phyloP scores from a whole-genome alignment of 495 filamentous ascomycete species.

The Tetracladium marchalianum region DNA sequence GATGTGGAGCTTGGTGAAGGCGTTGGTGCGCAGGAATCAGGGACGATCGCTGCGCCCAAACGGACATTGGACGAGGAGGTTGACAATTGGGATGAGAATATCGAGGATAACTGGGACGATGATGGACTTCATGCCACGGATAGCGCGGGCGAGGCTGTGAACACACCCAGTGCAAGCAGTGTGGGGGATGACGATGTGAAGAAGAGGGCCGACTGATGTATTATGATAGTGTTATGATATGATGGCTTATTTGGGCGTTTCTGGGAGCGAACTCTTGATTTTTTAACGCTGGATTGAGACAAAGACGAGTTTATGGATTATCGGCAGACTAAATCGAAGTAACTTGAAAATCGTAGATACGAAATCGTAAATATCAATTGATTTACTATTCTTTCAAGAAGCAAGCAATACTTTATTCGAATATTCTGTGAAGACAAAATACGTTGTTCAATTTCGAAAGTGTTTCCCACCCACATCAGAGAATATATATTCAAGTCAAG shows the following conservation, averaged over 20 bases:
- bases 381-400: no score
- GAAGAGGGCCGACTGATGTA: slow-evolving; percentile 17
- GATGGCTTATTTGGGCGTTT: slow-evolving; percentile 10
- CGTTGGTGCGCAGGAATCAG: slow-evolving; percentile 47
- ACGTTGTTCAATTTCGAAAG: no score
- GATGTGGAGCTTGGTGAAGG: slow-evolving; percentile 48
- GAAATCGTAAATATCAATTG: no score
- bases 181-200: slow-evolving; percentile 18
- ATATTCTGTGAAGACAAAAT: no score
- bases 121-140: slow-evolving; percentile 33
- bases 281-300: neutral
- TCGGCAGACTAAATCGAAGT: no score
- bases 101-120: slow-evolving; percentile 63
- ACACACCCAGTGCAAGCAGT: slow-evolving; percentile 20
- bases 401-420: no score
- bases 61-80: slow-evolving; percentile 58
- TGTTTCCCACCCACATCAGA: no score
- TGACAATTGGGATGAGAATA: slow-evolving; percentile 79
- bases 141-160: slow-evolving; percentile 13
- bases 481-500: no score
- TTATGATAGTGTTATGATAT: slow-evolving; percentile 14
- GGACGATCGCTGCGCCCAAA: slow-evolving; percentile 19
- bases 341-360: no score
- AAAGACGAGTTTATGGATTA: no score
- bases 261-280: neutral